Evolutionary conservation across 345 rosid genomes (phyloP), one percentile per base, ranked within the genome.

Genomic region (Hirschfeldia incana): DNA sequence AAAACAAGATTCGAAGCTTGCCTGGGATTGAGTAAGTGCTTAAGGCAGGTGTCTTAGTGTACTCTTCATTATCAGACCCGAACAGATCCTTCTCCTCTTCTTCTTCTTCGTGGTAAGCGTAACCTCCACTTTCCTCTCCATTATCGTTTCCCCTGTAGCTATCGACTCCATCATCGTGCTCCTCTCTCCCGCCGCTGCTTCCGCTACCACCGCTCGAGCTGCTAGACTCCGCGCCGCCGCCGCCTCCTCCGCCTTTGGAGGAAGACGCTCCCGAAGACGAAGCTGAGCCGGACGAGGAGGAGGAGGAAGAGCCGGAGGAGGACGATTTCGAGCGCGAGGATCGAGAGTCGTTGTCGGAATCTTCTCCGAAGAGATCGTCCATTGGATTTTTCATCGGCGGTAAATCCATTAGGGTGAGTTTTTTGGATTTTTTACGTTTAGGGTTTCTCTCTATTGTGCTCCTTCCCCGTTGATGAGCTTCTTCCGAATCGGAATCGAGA

Each of bases 51-150:
- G 99, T 93, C 76, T 89, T 91, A 65, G 89, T 88, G 79, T 93
- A 93, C 66, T 89, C 97, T 85, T 90, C 92, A 69, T 92, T 91
- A 81, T 92, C 98, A 74, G 97, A 87, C 6, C 94, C 98, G 83
- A 93, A 96, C 53, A 93, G 91, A 86, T 96, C 98, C 26, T 69
- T 85, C 3, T 81, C 89, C 6, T 83, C 74, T 58, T 74, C 86
- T 10, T 79, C 87, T 17, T 80, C 65, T 28, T 60, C 83, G 39
- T 65, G 83, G 68, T 62, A 65, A 65, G 17, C 64, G 4, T 76
- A 75, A 33, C 6, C 3, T 11, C 70, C 81, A 68, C 51, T 57
- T 51, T 73, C 80, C 51, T 73, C 80, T 61, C 70, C 77, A 55
- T 73, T 67, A 26, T 76, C 71, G 36, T 42, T 42, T 10, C 65